These are phyloP conservation scores for Lachnellula arida DNA, from an alignment of 2,329 filamentous ascomycete genomes.

Conservation along the genomic window DNA sequence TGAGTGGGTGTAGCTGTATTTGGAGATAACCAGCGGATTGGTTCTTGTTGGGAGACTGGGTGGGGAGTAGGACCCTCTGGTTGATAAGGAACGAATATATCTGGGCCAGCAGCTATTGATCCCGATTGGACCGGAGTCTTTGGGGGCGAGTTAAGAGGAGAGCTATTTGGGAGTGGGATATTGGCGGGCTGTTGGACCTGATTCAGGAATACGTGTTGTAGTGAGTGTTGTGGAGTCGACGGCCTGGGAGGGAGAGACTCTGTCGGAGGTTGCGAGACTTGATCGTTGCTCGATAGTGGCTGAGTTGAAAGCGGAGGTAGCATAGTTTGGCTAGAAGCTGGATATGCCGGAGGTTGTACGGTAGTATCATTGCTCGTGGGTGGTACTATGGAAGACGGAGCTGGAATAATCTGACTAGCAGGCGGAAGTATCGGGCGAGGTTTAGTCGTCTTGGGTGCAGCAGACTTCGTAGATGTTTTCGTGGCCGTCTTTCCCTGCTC, in stretches of 20 bases:
- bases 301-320: neutral
- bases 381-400: neutral
- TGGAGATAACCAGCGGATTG: constrained; percentile 49
- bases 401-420: neutral
- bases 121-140: neutral
- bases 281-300: neutral
- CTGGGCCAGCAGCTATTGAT: constrained; percentile 21
- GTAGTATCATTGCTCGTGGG: neutral
- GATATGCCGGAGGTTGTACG: neutral
- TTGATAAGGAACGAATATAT: constrained; percentile 51
- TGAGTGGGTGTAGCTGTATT: constrained; percentile 33
- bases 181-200: constrained; percentile 19
- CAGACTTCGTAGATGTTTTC: constrained; percentile 9
- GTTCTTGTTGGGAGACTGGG: constrained; percentile 35
- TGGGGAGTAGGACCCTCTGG: constrained; percentile 47
- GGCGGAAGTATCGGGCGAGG: neutral
- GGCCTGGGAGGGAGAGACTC: constrained; percentile 10
- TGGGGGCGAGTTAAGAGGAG: constrained; percentile 13
- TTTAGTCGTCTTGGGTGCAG: constrained; percentile 9
- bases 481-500: constrained; percentile 29
- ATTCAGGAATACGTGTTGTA: constrained; percentile 9
- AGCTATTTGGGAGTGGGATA: constrained; percentile 23
- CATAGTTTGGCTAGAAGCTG: neutral
- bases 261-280: neutral
- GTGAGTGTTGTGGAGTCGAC: constrained; percentile 15